Base-by-base conservation (phyloP, 2,329 filamentous ascomycete species). In the Colletotrichum navitas region DNA sequence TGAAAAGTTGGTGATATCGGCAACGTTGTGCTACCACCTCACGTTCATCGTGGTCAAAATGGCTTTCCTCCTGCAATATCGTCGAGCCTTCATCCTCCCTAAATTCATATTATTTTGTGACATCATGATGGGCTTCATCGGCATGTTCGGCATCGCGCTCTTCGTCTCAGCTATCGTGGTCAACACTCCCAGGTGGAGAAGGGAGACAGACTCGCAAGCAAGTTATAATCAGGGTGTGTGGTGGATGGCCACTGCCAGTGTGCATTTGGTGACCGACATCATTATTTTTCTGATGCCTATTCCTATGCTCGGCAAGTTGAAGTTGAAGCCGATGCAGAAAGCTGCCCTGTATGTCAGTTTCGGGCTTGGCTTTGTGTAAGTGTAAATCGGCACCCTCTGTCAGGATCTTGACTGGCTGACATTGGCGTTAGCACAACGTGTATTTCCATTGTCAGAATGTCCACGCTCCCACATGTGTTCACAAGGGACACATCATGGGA, bases 341-440 rank as follows among this genome's bases (percentile, higher is more conserved):
- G n/a, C 14, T 3, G 70, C 62, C 0, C 24, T 71, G 16, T 52
- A 71, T 29, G 21, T 71, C 29, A 72, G 34, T 29, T 72, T 72
- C 45, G 70, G 70, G n/a, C 39, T 72, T 34, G 70, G 70, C 3
- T 71, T 72, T 21, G 12, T 66, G 70, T 72, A 32, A 72, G 67
- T 63, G 21, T 18, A 32, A 3, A 14, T 24, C 0, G 2, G 29
- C 29, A 39, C 24, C 1, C 4, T 21, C 16, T 12, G n/a, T 8
- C 29, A 18, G 8, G 12, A 6, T 34, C 6, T 5, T 47, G 7
- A 1, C 34, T 11, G 21, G 10, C 63, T 70, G 8, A 70, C 39
- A 24, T n/a, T 18, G 2, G 11, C 26, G 2, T 43, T 16, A 72
- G 69, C 34, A 69, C 69, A 2, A 72, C 65, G 1, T 66, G 52